Evolutionary conservation across 2,329 filamentous ascomycete genomes (phyloP).

Genomic region (Botrytis paeoniae): DNA sequence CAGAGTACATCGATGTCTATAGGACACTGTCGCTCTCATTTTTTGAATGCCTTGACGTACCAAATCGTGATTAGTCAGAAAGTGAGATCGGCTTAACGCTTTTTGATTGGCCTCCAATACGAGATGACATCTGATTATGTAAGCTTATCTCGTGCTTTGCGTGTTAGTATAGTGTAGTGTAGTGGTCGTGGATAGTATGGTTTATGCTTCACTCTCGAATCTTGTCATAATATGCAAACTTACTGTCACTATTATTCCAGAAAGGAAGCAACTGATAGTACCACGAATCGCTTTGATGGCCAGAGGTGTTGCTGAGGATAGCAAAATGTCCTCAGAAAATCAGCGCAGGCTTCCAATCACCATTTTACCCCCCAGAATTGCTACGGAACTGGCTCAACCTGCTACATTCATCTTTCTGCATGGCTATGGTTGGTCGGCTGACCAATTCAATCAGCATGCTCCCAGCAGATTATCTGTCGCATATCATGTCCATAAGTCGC

Average conservation of each 20-base stretch:
- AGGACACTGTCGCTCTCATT: no score
- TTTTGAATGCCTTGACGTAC: no score
- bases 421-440: constrained; percentile 20
- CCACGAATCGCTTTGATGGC: not conserved
- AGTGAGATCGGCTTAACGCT: no score
- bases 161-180: no score
- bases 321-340: constrained; percentile 1
- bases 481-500: constrained; percentile 22
- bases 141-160: no score
- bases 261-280: not conserved
- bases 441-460: constrained; percentile 17
- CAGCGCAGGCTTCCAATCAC: constrained; percentile 17
- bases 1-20: not conserved
- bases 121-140: no score
- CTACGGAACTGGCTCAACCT: not conserved
- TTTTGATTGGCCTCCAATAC: no score
- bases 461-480: constrained; percentile 20
- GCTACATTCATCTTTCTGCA: constrained; percentile 25
- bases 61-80: no score
- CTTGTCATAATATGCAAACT: not conserved
- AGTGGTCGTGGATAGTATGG: not conserved
- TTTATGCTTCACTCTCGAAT: not conserved
- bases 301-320: not conserved
- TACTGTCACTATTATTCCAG: not conserved
- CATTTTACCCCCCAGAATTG: constrained; percentile 17